Percentiles rank a stretch among this genome's conserved stretches.
Conservation (phyloP, 257 asterid species). For the Agastache rugosa region DNA sequence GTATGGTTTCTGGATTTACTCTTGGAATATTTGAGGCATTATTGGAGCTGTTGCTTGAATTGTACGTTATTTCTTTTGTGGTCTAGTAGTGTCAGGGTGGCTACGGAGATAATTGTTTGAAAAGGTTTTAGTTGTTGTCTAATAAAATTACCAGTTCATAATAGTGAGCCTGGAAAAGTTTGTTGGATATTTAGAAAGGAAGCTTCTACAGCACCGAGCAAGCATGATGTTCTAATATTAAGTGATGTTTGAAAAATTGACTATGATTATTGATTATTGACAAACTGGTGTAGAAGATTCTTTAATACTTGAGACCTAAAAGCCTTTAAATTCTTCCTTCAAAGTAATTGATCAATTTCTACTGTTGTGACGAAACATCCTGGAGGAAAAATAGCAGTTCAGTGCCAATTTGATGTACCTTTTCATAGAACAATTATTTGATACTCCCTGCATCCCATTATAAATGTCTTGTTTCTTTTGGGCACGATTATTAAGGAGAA, state of each 20-base stretch:
- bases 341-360: conserved; percentile 8
- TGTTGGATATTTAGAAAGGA: conserved; percentile 17
- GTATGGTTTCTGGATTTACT: conserved; percentile 18
- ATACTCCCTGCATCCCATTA: no score
- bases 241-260: conserved; percentile 6
- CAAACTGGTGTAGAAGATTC: background rate
- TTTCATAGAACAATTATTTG: conserved; percentile 9
- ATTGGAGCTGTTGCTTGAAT: conserved; percentile 26
- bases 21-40: conserved; percentile 75
- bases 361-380: conserved; percentile 1
- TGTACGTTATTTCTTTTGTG: conserved; percentile 20
- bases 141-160: conserved; percentile 31
- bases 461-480: no score
- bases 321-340: background rate
- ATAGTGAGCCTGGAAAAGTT: conserved; percentile 25
- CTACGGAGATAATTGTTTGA: conserved; percentile 16
- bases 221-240: conserved; percentile 1
- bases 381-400: conserved; percentile 19
- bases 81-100: conserved; percentile 27
- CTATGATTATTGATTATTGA: conserved; percentile 24
- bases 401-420: background rate
- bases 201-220: conserved; percentile 25
- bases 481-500: no score
- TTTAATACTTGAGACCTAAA: conserved; percentile 17
- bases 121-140: conserved; percentile 17